Base-by-base conservation (phyloP, 2,329 filamentous ascomycete species). In the Cordyceps cicadae region DNA sequence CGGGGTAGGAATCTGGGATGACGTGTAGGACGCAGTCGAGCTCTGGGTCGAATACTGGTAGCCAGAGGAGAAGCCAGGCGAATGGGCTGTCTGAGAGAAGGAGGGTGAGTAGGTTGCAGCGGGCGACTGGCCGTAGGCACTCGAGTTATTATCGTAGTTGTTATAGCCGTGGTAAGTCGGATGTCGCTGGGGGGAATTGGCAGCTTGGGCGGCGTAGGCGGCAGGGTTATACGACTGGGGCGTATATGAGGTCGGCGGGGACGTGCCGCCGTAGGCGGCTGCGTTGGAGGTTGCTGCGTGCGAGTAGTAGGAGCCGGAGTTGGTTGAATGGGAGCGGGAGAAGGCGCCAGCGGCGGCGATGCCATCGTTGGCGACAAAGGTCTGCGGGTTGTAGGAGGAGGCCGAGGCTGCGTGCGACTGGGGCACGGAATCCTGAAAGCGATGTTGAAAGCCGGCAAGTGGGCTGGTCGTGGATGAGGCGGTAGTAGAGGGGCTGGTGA, bases 361-460 rank as follows among this genome's bases (percentile, higher is more conserved):
- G 34, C 48, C 46, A 41, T 59, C 61, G 61, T 52, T 59, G 39
- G 53, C 34, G 45, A 75, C 76, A 70, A 84, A 93, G 43, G 80
- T 77, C 70, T 88, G 82, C 1, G 90, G 89, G 69, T 92, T 93
- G 73, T 92, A 93, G 49, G 82, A 72, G 24, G 78, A 67, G 54
- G 77, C 76, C 29, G 78, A 67, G 54, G 77, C 76, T 26, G 76
- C 74, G 17, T 78, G 74, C 8, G 79, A 76, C 24, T 79, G 72
- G 64, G 80, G 74, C 63, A 77, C 67, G 61, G 77, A 71, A 62
- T 76, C 71, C 64, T 80, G 76, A 67, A 80, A 80, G 63, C 79
- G 76, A 64, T 81, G 77, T 63, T 81, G 77, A 68, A 83, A 81
- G 68, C 81, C 75, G 53, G 77, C 74, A 70, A 79, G 72, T 67